phyloP scores from a whole-genome alignment of 106 monocot genomes.

The Acanthochlamys bracteata region DNA sequence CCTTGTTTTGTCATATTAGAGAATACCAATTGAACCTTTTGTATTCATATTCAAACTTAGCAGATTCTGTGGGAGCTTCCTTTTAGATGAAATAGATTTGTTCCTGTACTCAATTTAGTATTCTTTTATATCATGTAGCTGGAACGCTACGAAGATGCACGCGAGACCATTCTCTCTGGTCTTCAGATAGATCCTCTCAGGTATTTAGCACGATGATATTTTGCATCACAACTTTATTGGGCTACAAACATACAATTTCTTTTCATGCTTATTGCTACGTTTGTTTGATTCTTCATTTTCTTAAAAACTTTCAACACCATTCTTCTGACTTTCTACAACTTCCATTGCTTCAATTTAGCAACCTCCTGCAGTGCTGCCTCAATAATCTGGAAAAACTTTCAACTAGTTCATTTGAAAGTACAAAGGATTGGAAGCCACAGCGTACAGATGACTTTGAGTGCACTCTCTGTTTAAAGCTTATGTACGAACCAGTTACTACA shows the following conservation, averaged over 20 bases:
- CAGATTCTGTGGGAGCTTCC: no score
- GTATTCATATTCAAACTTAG: no score
- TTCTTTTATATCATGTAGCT: constrained; percentile 26
- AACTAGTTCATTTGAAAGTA: constrained; percentile 30
- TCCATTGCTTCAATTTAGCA: constrained; percentile 29
- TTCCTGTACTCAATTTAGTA: no score
- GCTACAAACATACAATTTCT: no score
- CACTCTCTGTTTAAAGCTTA: constrained; percentile 79
- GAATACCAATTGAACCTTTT: no score
- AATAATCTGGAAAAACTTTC: constrained; percentile 40
- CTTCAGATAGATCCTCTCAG: constrained; percentile 88
- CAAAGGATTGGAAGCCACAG: constrained; percentile 37
- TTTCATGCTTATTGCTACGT: no score
- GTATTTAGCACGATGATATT: constrained; percentile 14
- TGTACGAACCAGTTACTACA: constrained; percentile 95
- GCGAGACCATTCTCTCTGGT: constrained; percentile 65
- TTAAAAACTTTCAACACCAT: neutral
- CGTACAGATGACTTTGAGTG: constrained; percentile 92
- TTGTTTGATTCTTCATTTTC: neutral
- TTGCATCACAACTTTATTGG: neutral
- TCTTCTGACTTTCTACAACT: constrained; percentile 1
- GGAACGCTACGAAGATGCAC: constrained; percentile 82
- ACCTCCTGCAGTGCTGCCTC: constrained; percentile 45
- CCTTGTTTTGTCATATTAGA: no score
- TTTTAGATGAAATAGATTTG: neutral